A percentile compares a stretch with the other conserved stretches of the same genome.
Conservation (phyloP, 1,139 yeast genomes). For the Pichia sp. region DNA sequence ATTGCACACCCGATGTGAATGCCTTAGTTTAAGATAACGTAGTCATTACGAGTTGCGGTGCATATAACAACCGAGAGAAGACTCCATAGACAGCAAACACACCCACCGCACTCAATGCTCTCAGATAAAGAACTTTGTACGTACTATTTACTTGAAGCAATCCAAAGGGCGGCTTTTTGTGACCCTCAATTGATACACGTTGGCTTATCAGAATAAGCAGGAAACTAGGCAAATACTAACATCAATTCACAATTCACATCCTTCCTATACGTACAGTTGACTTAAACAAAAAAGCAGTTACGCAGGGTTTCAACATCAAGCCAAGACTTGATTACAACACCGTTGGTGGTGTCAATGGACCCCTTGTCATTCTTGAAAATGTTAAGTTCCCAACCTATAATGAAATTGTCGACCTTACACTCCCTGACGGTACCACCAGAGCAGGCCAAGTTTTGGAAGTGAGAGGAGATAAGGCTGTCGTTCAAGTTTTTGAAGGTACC, state of each 20-base stretch:
- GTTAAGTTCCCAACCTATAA: slow-evolving; percentile 95
- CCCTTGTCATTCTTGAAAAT: slow-evolving; percentile 90
- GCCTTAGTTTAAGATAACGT: too few relatives aligned
- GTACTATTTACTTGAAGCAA: slow-evolving; percentile 10
- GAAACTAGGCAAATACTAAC: too few relatives aligned
- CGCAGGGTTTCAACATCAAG: slow-evolving; percentile 82
- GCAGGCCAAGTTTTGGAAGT: slow-evolving; percentile 99
- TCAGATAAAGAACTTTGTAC: slow-evolving; percentile 48
- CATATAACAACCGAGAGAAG: too few relatives aligned
- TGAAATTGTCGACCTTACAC: slow-evolving; percentile 92
- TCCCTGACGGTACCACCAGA: slow-evolving; percentile 90
- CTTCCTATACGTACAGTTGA: slow-evolving; percentile 35
- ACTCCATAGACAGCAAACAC: too few relatives aligned
- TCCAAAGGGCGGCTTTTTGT: too few relatives aligned
- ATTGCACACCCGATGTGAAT: too few relatives aligned
- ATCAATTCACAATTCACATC: too few relatives aligned
- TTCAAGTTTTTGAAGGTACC: slow-evolving; percentile 98
- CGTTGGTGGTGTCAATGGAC: slow-evolving; percentile 97
- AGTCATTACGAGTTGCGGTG: too few relatives aligned
- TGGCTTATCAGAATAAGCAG: too few relatives aligned
- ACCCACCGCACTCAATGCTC: slow-evolving; percentile 23
- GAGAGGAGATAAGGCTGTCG: slow-evolving; percentile 94
- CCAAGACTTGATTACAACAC: slow-evolving; percentile 93
- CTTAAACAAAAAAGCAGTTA: slow-evolving; percentile 84
- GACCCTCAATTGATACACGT: too few relatives aligned